phyloP scores from a whole-genome alignment of 169 alveolate genomes.

The Fabrea salina region DNA sequence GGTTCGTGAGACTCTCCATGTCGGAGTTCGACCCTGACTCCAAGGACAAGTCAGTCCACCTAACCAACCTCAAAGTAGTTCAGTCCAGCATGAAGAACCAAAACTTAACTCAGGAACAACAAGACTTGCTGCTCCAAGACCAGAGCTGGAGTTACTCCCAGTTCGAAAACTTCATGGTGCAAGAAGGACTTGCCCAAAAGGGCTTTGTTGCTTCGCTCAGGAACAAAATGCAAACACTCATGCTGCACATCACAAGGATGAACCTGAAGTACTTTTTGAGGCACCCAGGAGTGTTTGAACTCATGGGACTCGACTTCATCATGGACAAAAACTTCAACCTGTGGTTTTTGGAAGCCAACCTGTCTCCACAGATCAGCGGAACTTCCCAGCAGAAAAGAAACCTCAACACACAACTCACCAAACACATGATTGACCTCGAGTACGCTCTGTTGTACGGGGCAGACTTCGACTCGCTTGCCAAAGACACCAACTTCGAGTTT shows the following conservation, averaged over 20 bases:
- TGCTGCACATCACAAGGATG: neutral
- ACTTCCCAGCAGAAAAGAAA: neutral
- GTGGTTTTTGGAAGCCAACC: constrained; percentile 20
- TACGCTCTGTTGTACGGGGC: neutral
- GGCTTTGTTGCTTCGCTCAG: neutral
- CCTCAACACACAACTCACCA: neutral
- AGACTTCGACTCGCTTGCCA: neutral
- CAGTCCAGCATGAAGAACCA: neutral
- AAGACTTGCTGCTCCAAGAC: neutral
- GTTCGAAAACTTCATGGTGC: neutral
- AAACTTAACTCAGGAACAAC: neutral
- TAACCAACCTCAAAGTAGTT: neutral
- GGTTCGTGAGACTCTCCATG: constrained; percentile 31
- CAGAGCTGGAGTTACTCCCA: constrained; percentile 13
- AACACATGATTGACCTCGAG: neutral
- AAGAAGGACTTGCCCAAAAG: neutral
- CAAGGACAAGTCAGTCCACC: neutral
- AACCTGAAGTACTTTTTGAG: neutral
- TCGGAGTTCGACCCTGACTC: constrained; percentile 1
- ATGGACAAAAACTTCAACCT: constrained; percentile 4
- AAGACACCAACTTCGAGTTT: neutral
- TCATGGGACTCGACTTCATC: constrained; percentile 9
- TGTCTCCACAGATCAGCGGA: neutral
- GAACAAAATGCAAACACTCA: neutral
- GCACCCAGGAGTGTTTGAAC: constrained; percentile 26